Base-by-base conservation (phyloP, 345 rosid species). In the Leavenworthia alabamica region DNA sequence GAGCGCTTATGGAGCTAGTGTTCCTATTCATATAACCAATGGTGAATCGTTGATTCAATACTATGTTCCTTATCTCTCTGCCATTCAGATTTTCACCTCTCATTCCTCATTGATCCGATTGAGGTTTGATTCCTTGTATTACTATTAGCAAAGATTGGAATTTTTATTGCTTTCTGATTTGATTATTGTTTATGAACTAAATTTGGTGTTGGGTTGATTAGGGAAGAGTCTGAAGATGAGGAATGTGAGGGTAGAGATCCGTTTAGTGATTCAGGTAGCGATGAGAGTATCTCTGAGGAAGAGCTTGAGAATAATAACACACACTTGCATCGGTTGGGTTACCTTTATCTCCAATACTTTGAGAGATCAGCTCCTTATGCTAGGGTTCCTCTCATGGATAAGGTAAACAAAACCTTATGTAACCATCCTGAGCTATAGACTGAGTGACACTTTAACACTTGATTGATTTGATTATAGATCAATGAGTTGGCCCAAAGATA, bases 1-100 rank as follows among this genome's bases (percentile, higher is more conserved):
- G 99, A 93, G 99, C 56, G 97, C 96, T 12, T 93, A 93, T 71
- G 99, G 99, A 43, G 99, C 96, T 14, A 96, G 97, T 3, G 97
- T 93, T 40, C 99, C 99, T 41, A 75, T 93, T 71, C 73, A 53
- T 49, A 5, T 82, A 45, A 56, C 70, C 78, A 75, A 79, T 69
- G 81, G 78, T 15, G 72, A 72, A 32, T 81, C 90, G 43, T 66
- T 89, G 14, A 83, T 87, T 50, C 99, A 93, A 71, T 93, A 93
- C 78, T 89, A 87, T 67, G 99, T 89, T 41, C 99, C 99, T 60
- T 93, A 89, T 62, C 88, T 93, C 68, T 93, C 99, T 43, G 97
- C 95, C 12, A 79, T 93, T 50, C 97, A 93, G 72, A 89, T 93
- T 72, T 93, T 80, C 77, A 85, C 94, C 58, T 82, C 96, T 78